Conservation (phyloP, 2,329 filamentous ascomycete genomes). For the Colletotrichum sp. region DNA sequence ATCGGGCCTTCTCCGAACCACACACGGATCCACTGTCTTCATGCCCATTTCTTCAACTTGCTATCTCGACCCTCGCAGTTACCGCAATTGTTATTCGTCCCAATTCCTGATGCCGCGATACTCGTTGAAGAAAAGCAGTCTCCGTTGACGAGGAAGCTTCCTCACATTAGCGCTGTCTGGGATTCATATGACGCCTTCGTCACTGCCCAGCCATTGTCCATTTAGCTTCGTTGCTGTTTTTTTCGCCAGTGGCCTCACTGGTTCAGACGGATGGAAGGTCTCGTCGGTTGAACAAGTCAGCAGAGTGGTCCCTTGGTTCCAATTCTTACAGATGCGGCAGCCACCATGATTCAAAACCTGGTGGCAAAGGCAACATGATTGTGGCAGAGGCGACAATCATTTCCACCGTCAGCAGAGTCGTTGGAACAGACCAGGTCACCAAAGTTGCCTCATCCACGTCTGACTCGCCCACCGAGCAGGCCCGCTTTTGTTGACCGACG, state of each 20-base stretch:
- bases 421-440: neutral
- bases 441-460: neutral
- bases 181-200: neutral
- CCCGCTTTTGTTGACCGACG: conserved; percentile 3
- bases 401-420: neutral
- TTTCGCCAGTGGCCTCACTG: neutral
- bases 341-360: neutral
- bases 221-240: neutral
- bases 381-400: neutral
- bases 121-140: neutral
- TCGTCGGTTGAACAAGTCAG: neutral
- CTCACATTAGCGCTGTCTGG: neutral
- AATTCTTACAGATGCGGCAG: neutral
- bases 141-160: neutral
- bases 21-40: neutral
- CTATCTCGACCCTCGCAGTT: neutral
- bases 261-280: neutral
- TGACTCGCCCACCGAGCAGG: neutral
- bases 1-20: conserved; percentile 17
- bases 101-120: neutral
- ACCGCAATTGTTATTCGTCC: neutral
- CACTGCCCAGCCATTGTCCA: neutral
- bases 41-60: neutral
- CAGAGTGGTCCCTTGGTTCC: neutral
- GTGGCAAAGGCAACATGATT: neutral